These are phyloP conservation scores for Alternaria atra DNA, from an alignment of 2,329 filamentous ascomycete genomes.

Conservation along the genomic window DNA sequence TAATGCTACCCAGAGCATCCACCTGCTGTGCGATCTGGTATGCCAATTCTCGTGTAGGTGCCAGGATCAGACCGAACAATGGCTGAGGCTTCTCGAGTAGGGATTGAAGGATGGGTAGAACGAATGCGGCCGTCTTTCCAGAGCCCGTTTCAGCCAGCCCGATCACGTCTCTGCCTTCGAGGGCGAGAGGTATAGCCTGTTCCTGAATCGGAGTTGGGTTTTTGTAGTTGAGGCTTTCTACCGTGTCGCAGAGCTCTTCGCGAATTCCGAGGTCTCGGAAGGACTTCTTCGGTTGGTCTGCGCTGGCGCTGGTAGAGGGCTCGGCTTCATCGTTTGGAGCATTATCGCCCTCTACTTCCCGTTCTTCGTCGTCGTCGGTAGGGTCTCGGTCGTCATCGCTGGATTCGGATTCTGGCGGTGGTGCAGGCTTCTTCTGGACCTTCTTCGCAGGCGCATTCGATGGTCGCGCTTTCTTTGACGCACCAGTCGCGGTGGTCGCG, in stretches of 20 bases:
- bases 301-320: not conserved
- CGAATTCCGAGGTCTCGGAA: conserved; percentile 81
- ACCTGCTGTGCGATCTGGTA: conserved; percentile 90
- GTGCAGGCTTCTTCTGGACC: conserved; percentile 20
- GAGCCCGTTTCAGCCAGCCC: conserved; percentile 94
- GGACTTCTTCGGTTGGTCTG: conserved; percentile 62
- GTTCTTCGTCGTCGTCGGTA: conserved; percentile 16
- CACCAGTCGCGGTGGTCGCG: conserved; percentile 8
- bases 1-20: conserved; percentile 85
- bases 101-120: conserved; percentile 86
- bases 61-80: conserved; percentile 87
- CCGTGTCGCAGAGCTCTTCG: conserved; percentile 88
- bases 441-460: conserved; percentile 28
- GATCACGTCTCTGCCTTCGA: conserved; percentile 85
- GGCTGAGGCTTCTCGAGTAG: conserved; percentile 88
- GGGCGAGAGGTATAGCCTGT: conserved; percentile 81
- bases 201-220: conserved; percentile 87
- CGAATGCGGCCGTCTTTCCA: conserved; percentile 96
- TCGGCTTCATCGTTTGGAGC: conserved; percentile 2
- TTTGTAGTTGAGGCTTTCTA: conserved; percentile 81
- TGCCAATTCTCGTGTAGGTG: conserved; percentile 91
- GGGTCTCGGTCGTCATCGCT: conserved; percentile 29
- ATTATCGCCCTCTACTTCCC: conserved; percentile 2
- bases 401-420: conserved; percentile 34
- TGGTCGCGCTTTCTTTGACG: conserved; percentile 29